phyloP scores from a whole-genome alignment of 1,139 yeast species.

The Candida frijolesensis region DNA sequence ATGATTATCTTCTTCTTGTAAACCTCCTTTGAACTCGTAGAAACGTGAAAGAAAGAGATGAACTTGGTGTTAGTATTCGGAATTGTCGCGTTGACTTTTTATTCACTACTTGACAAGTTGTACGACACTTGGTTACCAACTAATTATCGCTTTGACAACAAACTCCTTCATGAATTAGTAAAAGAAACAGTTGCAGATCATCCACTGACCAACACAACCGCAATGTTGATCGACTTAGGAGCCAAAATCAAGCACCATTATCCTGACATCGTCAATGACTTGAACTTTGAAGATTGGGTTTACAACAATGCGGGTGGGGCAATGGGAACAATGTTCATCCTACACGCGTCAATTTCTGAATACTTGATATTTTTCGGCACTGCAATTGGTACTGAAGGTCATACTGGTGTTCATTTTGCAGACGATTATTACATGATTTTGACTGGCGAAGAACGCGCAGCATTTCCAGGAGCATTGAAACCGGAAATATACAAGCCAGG shows the following conservation, averaged over 20 bases:
- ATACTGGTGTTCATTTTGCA: conserved; percentile 91
- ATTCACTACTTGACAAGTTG: conserved; percentile 39
- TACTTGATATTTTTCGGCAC: conserved; percentile 88
- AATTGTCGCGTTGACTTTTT: conserved; percentile 28
- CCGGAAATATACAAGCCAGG: conserved; percentile 81
- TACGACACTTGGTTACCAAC: conserved; percentile 68
- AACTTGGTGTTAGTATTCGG: conserved; percentile 18
- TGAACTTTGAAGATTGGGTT: conserved; percentile 83
- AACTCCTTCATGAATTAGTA: conserved; percentile 48
- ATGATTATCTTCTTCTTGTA: neutral
- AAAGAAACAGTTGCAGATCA: conserved; percentile 53
- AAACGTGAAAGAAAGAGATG: conserved; percentile 9
- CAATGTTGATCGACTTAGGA: conserved; percentile 61
- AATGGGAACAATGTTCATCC: conserved; percentile 94
- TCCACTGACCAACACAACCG: conserved; percentile 62
- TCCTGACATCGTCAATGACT: conserved; percentile 63
- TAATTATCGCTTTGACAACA: conserved; percentile 59
- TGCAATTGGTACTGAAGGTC: conserved; percentile 93
- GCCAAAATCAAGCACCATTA: conserved; percentile 61
- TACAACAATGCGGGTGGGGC: conserved; percentile 98
- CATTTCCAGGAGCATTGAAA: conserved; percentile 56
- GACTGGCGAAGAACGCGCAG: conserved; percentile 75
- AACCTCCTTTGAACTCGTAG: neutral
- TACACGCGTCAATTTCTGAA: conserved; percentile 94
- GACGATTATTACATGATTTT: conserved; percentile 94